Conservation (phyloP, 305 asterid species). For the Plantago coronopus region DNA sequence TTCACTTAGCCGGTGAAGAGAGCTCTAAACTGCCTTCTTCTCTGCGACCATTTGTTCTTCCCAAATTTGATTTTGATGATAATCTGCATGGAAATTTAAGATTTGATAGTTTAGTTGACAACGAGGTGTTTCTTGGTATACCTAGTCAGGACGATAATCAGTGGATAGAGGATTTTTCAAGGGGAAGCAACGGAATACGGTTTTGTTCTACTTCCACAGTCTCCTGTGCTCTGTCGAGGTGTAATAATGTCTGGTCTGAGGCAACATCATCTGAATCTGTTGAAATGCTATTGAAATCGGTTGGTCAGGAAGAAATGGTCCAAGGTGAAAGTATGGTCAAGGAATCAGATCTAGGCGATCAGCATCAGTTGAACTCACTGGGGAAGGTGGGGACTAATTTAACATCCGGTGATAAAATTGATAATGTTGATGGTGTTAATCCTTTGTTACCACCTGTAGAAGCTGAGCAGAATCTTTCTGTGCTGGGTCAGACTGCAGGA, state of each 20-base stretch:
- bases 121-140: slow-evolving; percentile 98
- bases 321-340: slow-evolving; percentile 50
- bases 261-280: slow-evolving; percentile 99
- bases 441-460: slow-evolving; percentile 38
- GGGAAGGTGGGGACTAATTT: slow-evolving; percentile 37
- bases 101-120: slow-evolving; percentile 93
- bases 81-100: slow-evolving; percentile 76
- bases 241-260: slow-evolving; percentile 98
- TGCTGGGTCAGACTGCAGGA: slow-evolving; percentile 34
- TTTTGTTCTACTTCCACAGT: slow-evolving; percentile 80
- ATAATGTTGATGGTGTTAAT: slow-evolving; percentile 30
- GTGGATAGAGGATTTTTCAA: slow-evolving; percentile 97
- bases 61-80: slow-evolving; percentile 96
- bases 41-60: slow-evolving; percentile 81
- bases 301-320: slow-evolving; percentile 88
- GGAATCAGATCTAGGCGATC: slow-evolving; percentile 54
- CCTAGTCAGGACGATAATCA: slow-evolving; percentile 92
- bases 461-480: slow-evolving; percentile 34
- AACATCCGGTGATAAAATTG: slow-evolving; percentile 36
- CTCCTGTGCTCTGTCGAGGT: slow-evolving; percentile 87
- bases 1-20: slow-evolving; percentile 83
- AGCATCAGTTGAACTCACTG: slow-evolving; percentile 46
- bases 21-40: slow-evolving; percentile 78
- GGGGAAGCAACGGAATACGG: slow-evolving; percentile 74
- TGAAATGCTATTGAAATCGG: slow-evolving; percentile 92